Evolutionary conservation across 2,329 filamentous ascomycete genomes (phyloP), one percentile per base, ranked within the genome.

Genomic region (Trichoderma aggressivum): DNA sequence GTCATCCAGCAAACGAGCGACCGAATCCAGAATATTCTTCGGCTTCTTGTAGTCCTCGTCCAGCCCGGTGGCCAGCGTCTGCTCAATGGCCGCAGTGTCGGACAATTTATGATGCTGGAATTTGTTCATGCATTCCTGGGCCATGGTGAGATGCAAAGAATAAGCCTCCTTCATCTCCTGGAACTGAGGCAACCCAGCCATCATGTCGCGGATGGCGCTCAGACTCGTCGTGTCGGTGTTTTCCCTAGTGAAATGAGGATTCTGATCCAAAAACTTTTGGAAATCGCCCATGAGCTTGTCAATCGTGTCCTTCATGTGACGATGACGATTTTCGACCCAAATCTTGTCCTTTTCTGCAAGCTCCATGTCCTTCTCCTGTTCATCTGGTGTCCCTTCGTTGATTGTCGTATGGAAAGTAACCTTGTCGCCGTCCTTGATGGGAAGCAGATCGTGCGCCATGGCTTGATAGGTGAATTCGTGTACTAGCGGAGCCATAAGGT

Each of bases 391-490:
- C 11, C 92, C 93, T 75, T 94, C 89, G 74, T 97, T 96, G 73
- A 96, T 85, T 2, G 88, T 84, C 66, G 94, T 94, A 75, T 90
- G 91, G 79, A 94, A 99, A 0, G 91, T 94, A 11, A 97, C 88
- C 80, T 96, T 97, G 74, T 97, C 94, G 28, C 89, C 91, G 68
- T 98, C 96, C 76, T 92, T 90, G 78, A 99, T 94, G 0, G 92
- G 92, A 34, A 99, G 84, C 10, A 99, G 84, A 79, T 99, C 96
- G 80, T 98, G 93, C 4, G 94, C 95, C 95, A 99, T 98, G 64
- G 96, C 94, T 81, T 99, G 96, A 80, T 98, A 99, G 14, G 96
- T 98, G 79, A 99, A 98, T 78, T 99, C 96, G 81, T 99, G 96
- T 5, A 98, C 79, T 12, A 98, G 83, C 1, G 96, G 96, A 0